Evolutionary conservation across 2,329 filamentous ascomycete species (phyloP).

Genomic region (Davidsoniella eucalypti): DNA sequence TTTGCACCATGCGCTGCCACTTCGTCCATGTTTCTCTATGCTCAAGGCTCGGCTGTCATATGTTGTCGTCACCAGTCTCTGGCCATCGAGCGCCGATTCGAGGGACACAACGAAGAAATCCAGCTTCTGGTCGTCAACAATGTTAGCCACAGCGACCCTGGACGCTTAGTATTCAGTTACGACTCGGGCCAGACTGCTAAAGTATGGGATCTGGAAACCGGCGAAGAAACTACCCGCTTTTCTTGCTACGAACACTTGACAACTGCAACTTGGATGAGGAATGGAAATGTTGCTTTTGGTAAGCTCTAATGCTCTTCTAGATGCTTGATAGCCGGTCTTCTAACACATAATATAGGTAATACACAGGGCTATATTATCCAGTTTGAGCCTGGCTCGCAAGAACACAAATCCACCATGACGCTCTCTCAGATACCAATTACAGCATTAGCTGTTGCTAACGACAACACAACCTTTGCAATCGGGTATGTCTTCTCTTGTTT

Average conservation of each 20-base stretch:
- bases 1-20: conserved; percentile 87
- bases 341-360: conserved; percentile 48
- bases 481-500: conserved; percentile 41
- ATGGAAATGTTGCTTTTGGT: conserved; percentile 96
- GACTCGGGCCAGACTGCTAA: conserved; percentile 83
- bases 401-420: conserved; percentile 80
- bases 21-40: conserved; percentile 77
- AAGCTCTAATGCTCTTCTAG: conserved; percentile 20
- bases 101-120: conserved; percentile 68
- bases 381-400: conserved; percentile 83
- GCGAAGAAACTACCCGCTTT: conserved; percentile 81
- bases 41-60: conserved; percentile 64
- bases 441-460: conserved; percentile 72
- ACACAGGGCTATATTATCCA: conserved; percentile 82
- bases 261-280: conserved; percentile 86
- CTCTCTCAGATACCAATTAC: conserved; percentile 87
- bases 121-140: conserved; percentile 79
- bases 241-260: conserved; percentile 75
- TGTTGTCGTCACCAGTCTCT: conserved; percentile 88
- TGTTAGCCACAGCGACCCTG: conserved; percentile 70
- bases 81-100: conserved; percentile 73
- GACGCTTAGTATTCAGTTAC: conserved; percentile 80
- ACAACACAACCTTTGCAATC: conserved; percentile 91
- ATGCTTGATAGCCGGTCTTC: neutral
- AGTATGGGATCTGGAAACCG: conserved; percentile 90